Base-by-base conservation (phyloP, 768 basidiomycete genomes). In the Tricholoma sp. region DNA sequence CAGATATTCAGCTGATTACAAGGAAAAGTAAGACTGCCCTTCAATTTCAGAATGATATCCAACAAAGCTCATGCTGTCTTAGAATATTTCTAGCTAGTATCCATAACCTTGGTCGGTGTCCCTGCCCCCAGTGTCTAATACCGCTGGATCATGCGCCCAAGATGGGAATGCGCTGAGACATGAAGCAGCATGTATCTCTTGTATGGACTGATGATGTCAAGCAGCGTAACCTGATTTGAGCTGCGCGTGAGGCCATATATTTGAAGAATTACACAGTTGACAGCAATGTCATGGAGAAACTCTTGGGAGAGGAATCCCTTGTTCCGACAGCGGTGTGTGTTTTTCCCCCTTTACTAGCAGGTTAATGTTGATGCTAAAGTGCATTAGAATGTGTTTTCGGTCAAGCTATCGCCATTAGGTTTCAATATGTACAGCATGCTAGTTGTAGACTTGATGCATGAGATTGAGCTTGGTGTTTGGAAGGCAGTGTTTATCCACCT, bases 391-490 rank as follows among this genome's bases (percentile, higher is more conserved):
- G 39, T 15, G n/a, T 41, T 41, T 41, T 41, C 39, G 9, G n/a
- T 8, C 39, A 41, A 41, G 44, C 44, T 45, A 10, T 20, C 18
- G 11, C 44, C 13, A 2, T 57, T 50, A 20, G 66, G 58, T 5
- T 62, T 72, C 47, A 58, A 72, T 31, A 48, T 71, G 3, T 71
- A 65, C 48, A 28, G 18, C 4, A 55, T 72, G 44, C 57, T 72
- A 0, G 67, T 69, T 0, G 64, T 69, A 6, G 74, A 77, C 51
- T 53, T 74, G 6, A 61, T 77, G 61, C 75, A 76, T 52, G 74
- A 76, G 55, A 59, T 73, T 51, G 71, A 75, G 44, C 61, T 75
- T 1, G 73, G 75, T 0, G 66, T 73, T 1, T 76, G 72, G 70
- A 76, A 75, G 45, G 61, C 63, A 24, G 24, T 24, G 24, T 24